Conservation (phyloP, 805 yeast genomes). For the Limtongozyma cylindracea region DNA sequence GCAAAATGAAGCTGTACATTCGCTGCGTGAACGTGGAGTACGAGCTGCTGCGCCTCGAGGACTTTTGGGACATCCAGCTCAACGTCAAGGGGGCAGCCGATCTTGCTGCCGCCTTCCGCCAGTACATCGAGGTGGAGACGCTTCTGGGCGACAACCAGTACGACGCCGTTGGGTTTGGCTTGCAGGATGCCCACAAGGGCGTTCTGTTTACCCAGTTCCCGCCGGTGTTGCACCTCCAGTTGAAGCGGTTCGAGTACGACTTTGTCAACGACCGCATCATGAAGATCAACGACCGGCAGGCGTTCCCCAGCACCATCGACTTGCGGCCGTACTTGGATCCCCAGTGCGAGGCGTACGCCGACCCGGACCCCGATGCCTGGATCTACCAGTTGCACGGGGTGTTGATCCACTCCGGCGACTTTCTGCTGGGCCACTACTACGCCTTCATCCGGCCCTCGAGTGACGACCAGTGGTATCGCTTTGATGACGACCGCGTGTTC, state of each 20-base stretch:
- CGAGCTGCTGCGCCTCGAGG: conserved; percentile 79
- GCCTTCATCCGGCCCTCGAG: conserved; percentile 71
- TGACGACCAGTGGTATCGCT: conserved; percentile 55
- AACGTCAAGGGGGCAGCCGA: conserved; percentile 69
- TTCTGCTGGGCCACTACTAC: conserved; percentile 90
- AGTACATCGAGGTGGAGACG: conserved; percentile 73
- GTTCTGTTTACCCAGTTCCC: conserved; percentile 83
- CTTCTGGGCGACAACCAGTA: conserved; percentile 90
- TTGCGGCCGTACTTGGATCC: conserved; percentile 56
- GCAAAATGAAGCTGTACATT: conserved; percentile 87
- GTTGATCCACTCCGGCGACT: conserved; percentile 85
- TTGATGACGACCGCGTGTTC: conserved; percentile 92
- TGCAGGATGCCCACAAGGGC: conserved; percentile 93
- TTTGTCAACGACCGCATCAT: conserved; percentile 71
- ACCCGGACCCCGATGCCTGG: conserved; percentile 29
- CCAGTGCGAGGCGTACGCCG: conserved; percentile 13
- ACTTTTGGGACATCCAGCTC: conserved; percentile 94
- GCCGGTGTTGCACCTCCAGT: conserved; percentile 76
- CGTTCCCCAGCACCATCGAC: conserved; percentile 67
- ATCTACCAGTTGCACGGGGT: conserved; percentile 79
- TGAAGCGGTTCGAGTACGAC: conserved; percentile 87
- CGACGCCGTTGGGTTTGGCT: conserved; percentile 70
- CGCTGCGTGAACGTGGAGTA: conserved; percentile 84
- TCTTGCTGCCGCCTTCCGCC: conserved; percentile 52
- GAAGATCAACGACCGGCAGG: conserved; percentile 80